A percentile compares a stretch with the other conserved stretches of the same genome.
Evolutionary conservation across 257 asterid genomes (phyloP).

Genomic region (Penstemon davidsonii): DNA sequence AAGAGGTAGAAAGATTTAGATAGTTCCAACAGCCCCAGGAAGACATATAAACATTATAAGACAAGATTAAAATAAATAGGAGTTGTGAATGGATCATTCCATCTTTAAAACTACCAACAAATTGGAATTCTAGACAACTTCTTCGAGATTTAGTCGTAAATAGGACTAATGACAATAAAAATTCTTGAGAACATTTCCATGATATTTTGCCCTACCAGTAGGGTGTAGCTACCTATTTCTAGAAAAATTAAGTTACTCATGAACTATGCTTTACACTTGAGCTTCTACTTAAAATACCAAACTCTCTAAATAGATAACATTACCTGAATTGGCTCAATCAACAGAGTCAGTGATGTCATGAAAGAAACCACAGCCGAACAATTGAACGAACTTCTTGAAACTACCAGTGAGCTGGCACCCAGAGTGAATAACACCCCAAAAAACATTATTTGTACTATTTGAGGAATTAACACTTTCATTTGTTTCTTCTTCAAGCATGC

Average conservation of each 20-base stretch:
- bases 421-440: conserved; percentile 58
- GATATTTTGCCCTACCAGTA: neutral
- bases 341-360: conserved; percentile 71
- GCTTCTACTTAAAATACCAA: neutral
- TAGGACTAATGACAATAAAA: too few relatives aligned
- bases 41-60: neutral
- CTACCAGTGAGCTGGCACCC: conserved; percentile 53
- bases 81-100: neutral
- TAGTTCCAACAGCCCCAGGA: conserved; percentile 4
- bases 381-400: conserved; percentile 64
- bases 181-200: neutral
- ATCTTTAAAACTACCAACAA: too few relatives aligned
- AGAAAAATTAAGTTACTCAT: neutral
- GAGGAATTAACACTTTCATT: conserved; percentile 86
- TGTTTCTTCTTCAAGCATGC: conserved; percentile 70
- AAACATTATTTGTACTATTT: conserved; percentile 64
- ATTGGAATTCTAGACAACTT: too few relatives aligned
- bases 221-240: neutral
- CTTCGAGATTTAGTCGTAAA: too few relatives aligned
- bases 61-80: neutral
- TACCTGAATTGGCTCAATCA: conserved; percentile 92
- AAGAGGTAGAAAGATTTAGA: neutral
- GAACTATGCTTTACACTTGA: neutral
- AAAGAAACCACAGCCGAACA: conserved; percentile 62
- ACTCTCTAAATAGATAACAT: conserved; percentile 16